Base-by-base conservation (phyloP, 352 stramenopile species). In the Phytopythium chamaehyphon region DNA sequence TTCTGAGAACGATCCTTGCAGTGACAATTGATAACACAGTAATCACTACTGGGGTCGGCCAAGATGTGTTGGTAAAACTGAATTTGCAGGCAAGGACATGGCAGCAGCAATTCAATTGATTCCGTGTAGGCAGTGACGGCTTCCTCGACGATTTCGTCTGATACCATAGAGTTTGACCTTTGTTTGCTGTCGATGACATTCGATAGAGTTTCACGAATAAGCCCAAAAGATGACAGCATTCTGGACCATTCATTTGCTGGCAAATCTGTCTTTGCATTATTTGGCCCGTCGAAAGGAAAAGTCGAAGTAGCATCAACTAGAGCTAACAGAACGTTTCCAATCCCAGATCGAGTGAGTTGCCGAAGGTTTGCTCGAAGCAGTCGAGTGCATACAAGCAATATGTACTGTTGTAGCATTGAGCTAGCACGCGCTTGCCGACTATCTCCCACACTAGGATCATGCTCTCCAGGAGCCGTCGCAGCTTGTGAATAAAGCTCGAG, bases 61-160 rank as follows among this genome's bases (percentile, higher is more conserved):
- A 86, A 55, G 19, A 64, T 36, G 33, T 66, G 55, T 42, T 86
- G 62, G 23, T 91, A 73, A 6, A 97, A 66, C 28, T 75, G 59
- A 2, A 71, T 52, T 47, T 91, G 76, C 36, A 83, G 65, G 48
- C 71, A 91, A 44, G 71, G 66, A 18, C 76, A 93, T 10, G 90
- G 76, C 40, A 95, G 95, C 46, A 97, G 96, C 1, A 97, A 35
- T 23, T 97, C 88, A 18, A 96, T 76, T 0, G 82, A 86, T 7
- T 89, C 56, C 66, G 96, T 86, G 2, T 97, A 63, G 0, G 73
- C 73, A 2, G 62, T 55, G 5, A 81, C 71, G 0, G 82, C 81
- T 40, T 90, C 76, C 8, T 47, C 16, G 8, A 37, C 40, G 7
- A 31, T 51, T 8, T 47, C 26, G 2, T 43, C 19, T 39, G 22